Conservation (phyloP, 2,329 filamentous ascomycete genomes). For the Periconia digitata region DNA sequence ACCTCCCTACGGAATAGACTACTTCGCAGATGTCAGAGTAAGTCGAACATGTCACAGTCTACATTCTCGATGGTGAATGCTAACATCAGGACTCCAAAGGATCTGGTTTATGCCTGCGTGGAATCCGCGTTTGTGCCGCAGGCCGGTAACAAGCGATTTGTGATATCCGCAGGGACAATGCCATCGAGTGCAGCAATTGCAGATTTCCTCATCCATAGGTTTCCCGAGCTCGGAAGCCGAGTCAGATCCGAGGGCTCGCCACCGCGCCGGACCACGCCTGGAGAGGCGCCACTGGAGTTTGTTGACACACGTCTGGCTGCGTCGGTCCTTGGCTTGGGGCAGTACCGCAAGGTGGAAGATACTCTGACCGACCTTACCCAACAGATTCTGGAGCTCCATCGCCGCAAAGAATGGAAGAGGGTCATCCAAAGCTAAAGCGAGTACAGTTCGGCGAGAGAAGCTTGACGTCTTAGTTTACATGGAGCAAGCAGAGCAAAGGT, state of each 20-base stretch:
- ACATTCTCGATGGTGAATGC: slow-evolving; percentile 3
- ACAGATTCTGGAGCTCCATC: slow-evolving; percentile 30
- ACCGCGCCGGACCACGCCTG: slow-evolving; percentile 7
- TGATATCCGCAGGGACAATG: slow-evolving; percentile 28
- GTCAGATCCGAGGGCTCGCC: slow-evolving; percentile 17
- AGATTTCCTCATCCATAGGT: slow-evolving; percentile 21
- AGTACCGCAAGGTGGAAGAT: slow-evolving; percentile 24
- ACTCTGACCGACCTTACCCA: slow-evolving; percentile 23
- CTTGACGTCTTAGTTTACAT: neutral
- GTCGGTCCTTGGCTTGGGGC: slow-evolving; percentile 23
- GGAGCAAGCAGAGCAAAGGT: neutral
- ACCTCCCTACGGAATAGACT: slow-evolving; percentile 26
- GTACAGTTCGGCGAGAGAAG: neutral
- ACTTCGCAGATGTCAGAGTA: slow-evolving; percentile 33
- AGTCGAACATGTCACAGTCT: slow-evolving; percentile 12
- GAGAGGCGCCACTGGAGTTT: slow-evolving; percentile 15
- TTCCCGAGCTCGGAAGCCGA: slow-evolving; percentile 26
- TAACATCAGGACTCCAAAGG: slow-evolving; percentile 22
- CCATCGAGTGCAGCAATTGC: slow-evolving; percentile 21
- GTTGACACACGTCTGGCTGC: slow-evolving; percentile 22
- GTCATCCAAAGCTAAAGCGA: slow-evolving; percentile 22
- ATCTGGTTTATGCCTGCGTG: slow-evolving; percentile 27
- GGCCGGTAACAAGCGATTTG: slow-evolving; percentile 27
- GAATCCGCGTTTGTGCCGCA: slow-evolving; percentile 23
- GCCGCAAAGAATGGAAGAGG: slow-evolving; percentile 24